Evolutionary conservation across 2,329 filamentous ascomycete genomes (phyloP).

Genomic region (Phialocephala sp.): DNA sequence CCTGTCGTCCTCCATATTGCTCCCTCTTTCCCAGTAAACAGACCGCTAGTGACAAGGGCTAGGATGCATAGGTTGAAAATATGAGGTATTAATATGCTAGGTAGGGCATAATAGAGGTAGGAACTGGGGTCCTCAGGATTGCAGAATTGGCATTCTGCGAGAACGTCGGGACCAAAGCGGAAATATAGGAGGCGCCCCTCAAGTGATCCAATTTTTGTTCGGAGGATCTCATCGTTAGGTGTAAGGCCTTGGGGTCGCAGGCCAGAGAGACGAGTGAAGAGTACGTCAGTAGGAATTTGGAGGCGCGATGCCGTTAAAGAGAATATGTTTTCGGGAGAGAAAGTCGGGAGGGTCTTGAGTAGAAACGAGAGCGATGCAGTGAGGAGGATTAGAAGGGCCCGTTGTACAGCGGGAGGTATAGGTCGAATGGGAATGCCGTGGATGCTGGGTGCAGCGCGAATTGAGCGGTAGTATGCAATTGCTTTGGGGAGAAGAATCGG

Average conservation of each 20-base stretch:
- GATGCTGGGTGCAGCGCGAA: conserved; percentile 50
- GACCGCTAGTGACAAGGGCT: conserved; percentile 73
- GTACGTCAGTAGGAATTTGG: conserved; percentile 81
- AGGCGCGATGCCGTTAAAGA: conserved; percentile 77
- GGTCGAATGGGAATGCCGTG: conserved; percentile 59
- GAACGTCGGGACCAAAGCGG: conserved; percentile 75
- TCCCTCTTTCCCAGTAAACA: conserved; percentile 67
- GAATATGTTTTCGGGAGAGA: conserved; percentile 85
- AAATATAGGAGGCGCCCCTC: conserved; percentile 82
- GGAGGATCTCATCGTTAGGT: conserved; percentile 66
- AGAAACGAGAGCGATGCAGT: conserved; percentile 58
- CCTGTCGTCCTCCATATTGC: conserved; percentile 73
- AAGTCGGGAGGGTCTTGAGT: conserved; percentile 67
- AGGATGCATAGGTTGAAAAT: conserved; percentile 76
- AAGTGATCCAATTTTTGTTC: conserved; percentile 69
- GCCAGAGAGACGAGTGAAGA: conserved; percentile 76
- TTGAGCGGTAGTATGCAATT: conserved; percentile 66
- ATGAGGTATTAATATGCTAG: conserved; percentile 77
- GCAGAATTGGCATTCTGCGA: conserved; percentile 85
- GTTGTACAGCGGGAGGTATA: conserved; percentile 57
- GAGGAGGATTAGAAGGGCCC: conserved; percentile 66
- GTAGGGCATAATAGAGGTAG: conserved; percentile 83
- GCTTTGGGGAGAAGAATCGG: conserved; percentile 73
- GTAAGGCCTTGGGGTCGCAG: conserved; percentile 60
- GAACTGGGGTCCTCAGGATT: conserved; percentile 67